phyloP scores from a whole-genome alignment of 441 rosid genomes.

The Viola pubescens region DNA sequence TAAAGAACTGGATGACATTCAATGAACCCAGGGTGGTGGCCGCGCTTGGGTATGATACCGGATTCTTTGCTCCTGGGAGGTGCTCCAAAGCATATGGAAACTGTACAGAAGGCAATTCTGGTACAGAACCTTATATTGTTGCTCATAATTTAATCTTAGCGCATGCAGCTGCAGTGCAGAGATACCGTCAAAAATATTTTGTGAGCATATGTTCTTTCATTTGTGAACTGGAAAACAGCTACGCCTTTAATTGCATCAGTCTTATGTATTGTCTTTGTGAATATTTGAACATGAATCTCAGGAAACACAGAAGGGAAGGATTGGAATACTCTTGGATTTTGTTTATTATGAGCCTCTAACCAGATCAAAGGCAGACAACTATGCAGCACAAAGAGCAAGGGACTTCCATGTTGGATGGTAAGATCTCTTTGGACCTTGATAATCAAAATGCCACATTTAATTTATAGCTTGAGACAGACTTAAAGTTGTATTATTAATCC shows the following conservation, averaged over 20 bases:
- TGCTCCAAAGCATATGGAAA: constrained; percentile 81
- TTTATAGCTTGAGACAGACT: too few species aligned
- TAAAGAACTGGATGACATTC: constrained; percentile 93
- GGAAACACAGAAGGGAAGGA: constrained; percentile 78
- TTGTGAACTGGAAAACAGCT: not conserved
- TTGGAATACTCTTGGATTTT: constrained; percentile 78
- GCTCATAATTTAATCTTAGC: constrained; percentile 74
- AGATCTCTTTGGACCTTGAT: not conserved
- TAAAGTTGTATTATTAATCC: too few species aligned
- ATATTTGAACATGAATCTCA: constrained; percentile 14
- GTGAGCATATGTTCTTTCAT: constrained; percentile 21
- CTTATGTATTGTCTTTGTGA: too few species aligned
- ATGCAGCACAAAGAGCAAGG: constrained; percentile 91
- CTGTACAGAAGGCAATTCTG: constrained; percentile 70
- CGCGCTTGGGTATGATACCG: constrained; percentile 80
- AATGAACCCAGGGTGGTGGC: constrained; percentile 89
- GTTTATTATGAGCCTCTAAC: constrained; percentile 98
- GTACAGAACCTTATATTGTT: constrained; percentile 79
- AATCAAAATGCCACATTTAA: too few species aligned
- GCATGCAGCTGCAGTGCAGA: constrained; percentile 68
- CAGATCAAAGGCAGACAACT: constrained; percentile 65
- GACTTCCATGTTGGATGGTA: constrained; percentile 98
- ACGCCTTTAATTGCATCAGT: not conserved
- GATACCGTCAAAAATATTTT: constrained; percentile 69
- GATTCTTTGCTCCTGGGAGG: constrained; percentile 74